Base-by-base conservation (phyloP, 106 monocot species). In the Dendrobium huoshanense region DNA sequence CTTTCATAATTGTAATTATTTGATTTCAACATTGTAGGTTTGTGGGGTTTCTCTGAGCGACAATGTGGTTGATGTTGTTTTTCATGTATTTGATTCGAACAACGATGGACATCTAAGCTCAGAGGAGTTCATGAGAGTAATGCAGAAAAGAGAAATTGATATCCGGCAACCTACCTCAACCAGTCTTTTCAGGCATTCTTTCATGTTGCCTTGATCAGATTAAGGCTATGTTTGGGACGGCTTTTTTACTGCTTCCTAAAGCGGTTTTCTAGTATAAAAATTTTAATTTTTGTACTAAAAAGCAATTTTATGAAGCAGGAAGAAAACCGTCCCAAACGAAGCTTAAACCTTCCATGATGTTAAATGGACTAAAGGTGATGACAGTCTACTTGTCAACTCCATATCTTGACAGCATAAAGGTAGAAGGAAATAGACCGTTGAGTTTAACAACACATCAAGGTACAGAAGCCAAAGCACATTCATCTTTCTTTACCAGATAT, bases 1-100 rank as follows among this genome's bases (percentile, higher is more conserved):
- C 0, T 13, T 51, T 13, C 51, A 51, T 10, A 51, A 3, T 13
- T 13, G 15, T 51, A 0, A 13, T 51, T 51, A 13, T 65, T 65
- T 65, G 22, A 65, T 65, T 65, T 65, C 10, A 0, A 65, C 24
- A 1, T 65, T 4, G 58, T 47, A 97, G 99, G 99, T 99, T 19
- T 99, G 99, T 84, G 93, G 88, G 27, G 80, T 90, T 9, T 76
- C 80, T 61, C 15, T 99, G 67, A 86, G 90, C n/a, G 89, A 99
- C 68, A 93, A 88, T 68, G 89, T 93, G 31, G 77, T 99, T 5
- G 91, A 99, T 55, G 27, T 95, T 48, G 81, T 99, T 42, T 99
- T 95, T 67, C 93, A 95, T 22, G 79, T 99, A 24, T 99, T 99
- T 81, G 99, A 99, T 76, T 27, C 82, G n/a, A 91, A 99, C 67